These are phyloP conservation scores for Botrytis deweyae DNA, from an alignment of 2,329 filamentous ascomycete genomes.

Conservation along the genomic window DNA sequence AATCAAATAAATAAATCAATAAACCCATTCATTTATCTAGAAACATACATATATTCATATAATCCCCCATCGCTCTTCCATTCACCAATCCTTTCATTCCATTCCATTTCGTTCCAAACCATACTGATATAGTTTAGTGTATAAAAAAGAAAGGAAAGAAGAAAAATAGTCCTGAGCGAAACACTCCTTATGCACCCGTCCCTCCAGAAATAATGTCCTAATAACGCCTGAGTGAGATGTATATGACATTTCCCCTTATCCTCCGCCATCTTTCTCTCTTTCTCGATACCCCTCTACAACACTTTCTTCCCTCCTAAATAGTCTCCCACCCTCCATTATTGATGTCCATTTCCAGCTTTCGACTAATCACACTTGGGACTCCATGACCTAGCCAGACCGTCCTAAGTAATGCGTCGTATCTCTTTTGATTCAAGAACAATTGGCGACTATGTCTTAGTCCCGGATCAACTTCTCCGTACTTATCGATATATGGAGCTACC, in stretches of 20 bases:
- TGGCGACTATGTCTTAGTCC: constrained; percentile 84
- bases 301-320: constrained; percentile 38
- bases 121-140: neutral
- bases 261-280: no score
- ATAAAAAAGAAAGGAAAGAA: neutral
- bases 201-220: neutral
- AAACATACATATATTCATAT: neutral
- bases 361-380: constrained; percentile 83
- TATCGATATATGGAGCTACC: constrained; percentile 89
- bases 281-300: neutral
- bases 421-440: constrained; percentile 87
- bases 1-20: neutral
- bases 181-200: neutral
- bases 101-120: neutral
- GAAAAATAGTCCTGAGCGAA: neutral
- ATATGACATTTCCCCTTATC: neutral
- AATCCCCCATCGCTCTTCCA: neutral
- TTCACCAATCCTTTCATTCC: neutral
- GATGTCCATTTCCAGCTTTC: constrained; percentile 90
- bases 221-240: neutral
- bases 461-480: constrained; percentile 93
- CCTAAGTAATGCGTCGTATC: constrained; percentile 85
- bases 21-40: neutral
- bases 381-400: constrained; percentile 84
- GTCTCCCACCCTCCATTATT: constrained; percentile 98